Evolutionary conservation across 768 basidiomycete genomes (phyloP), one percentile per base, ranked within the genome.

Genomic region (Asterophora parasitica): DNA sequence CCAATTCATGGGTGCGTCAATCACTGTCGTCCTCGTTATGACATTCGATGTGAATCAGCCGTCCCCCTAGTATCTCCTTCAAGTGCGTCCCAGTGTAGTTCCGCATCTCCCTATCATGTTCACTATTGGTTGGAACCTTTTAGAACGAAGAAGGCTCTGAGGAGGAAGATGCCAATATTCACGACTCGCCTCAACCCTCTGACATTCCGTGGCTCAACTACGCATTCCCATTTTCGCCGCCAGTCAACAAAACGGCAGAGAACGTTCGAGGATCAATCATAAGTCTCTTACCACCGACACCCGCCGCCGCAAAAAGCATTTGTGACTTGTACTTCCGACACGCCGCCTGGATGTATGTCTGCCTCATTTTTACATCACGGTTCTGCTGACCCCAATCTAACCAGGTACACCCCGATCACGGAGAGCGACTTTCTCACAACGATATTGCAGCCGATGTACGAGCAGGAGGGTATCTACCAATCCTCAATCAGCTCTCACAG

Each of bases 311-410:
- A 4, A 60, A 60, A 55, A 62, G 57, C 31, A 65, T 81, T 32
- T 68, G 70, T 44, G 68, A 75, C 35, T 69, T 76, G 30, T 86
- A 86, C 63, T 86, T 73, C 62, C 74, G 74, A 55, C 79, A 85
- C 61, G 82, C 79, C 42, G 82, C 80, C 40, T 86, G 83, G 83
- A 82, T 85, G 84, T 83, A 60, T 53, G 83, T 23, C 23, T 23
- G 23, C 23, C 33, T 44, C 41, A 41, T 44, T 46, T 42, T 44
- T 49, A 38, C 30, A 36, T n/a, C 15, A 7, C 12, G 26, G n/a
- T 30, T 3, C 27, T 44, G 36, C 45, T 50, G 37, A 38, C 47
- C 17, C n/a, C 42, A 26, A 39, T 26, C 20, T 38, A 30, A 19
- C 13, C 51, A 84, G 82, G 82, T 85, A 85, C 64, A 76, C 72